Evolutionary conservation across 2,329 filamentous ascomycete species (phyloP).

Genomic region (Corniculantispora saksenae): DNA sequence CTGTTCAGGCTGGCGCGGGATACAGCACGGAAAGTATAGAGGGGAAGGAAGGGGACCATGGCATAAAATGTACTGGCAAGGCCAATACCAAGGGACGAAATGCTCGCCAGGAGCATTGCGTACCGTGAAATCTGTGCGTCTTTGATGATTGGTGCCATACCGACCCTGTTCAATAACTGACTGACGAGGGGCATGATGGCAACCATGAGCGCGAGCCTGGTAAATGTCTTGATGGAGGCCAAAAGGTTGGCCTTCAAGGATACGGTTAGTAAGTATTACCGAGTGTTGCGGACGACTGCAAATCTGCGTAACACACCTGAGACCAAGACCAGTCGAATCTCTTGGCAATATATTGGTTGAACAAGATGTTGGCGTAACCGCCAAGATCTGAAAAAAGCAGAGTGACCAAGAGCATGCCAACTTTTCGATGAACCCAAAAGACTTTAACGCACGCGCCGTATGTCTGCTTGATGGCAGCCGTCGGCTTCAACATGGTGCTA

Average conservation of each 20-base stretch:
- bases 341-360: conserved; percentile 11
- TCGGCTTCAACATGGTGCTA: background rate
- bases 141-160: background rate
- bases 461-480: background rate
- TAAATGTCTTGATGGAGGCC: background rate
- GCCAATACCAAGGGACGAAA: background rate
- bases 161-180: background rate
- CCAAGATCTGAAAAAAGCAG: conserved; percentile 5
- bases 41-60: background rate
- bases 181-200: conserved; percentile 3
- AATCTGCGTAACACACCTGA: background rate
- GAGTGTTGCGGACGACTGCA: no score
- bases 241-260: background rate
- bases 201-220: background rate
- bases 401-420: background rate
- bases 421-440: background rate
- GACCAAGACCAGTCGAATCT: conserved; percentile 12
- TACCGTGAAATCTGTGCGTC: background rate
- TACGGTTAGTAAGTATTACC: background rate
- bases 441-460: background rate
- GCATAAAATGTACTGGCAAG: background rate
- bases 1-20: background rate
- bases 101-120: background rate
- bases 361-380: background rate
- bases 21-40: background rate